phyloP scores from a whole-genome alignment of 1,139 yeast genomes.

The Yarrowia galli region DNA sequence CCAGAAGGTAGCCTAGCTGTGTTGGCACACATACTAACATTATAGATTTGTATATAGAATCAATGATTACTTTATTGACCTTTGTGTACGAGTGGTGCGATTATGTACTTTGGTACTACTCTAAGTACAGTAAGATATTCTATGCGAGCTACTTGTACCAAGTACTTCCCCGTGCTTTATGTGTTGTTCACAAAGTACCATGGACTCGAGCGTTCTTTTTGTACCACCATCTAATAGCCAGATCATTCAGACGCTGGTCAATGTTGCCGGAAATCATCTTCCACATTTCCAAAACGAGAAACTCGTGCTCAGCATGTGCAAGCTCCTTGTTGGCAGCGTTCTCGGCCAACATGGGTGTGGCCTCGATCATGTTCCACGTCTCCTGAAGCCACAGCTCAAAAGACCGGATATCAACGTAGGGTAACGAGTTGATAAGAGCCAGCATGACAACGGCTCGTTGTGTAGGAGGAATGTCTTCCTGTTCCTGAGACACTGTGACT shows the following conservation, averaged over 20 bases:
- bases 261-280: slow-evolving; percentile 57
- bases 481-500: not conserved
- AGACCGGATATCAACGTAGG: slow-evolving; percentile 59
- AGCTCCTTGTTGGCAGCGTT: slow-evolving; percentile 40
- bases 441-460: slow-evolving; percentile 61
- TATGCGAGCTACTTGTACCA: too few relatives aligned
- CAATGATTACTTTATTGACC: too few relatives aligned
- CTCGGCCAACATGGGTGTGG: slow-evolving; percentile 54
- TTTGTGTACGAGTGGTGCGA: too few relatives aligned
- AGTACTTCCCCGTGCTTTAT: too few relatives aligned
- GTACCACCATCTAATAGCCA: slow-evolving; percentile 76
- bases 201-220: slow-evolving; percentile 22
- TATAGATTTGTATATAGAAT: slow-evolving; percentile 7
- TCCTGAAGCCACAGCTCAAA: slow-evolving; percentile 58
- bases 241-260: slow-evolving; percentile 65
- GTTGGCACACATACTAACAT: not conserved
- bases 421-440: slow-evolving; percentile 60
- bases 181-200: slow-evolving; percentile 7
- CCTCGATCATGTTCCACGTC: slow-evolving; percentile 47
- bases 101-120: too few relatives aligned
- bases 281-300: slow-evolving; percentile 53
- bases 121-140: too few relatives aligned
- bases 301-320: slow-evolving; percentile 49
- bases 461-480: slow-evolving; percentile 48
- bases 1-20: not conserved